These are phyloP conservation scores for Leccinum colubrinum DNA, from an alignment of 1,284 basidiomycete species.

Conservation along the genomic window DNA sequence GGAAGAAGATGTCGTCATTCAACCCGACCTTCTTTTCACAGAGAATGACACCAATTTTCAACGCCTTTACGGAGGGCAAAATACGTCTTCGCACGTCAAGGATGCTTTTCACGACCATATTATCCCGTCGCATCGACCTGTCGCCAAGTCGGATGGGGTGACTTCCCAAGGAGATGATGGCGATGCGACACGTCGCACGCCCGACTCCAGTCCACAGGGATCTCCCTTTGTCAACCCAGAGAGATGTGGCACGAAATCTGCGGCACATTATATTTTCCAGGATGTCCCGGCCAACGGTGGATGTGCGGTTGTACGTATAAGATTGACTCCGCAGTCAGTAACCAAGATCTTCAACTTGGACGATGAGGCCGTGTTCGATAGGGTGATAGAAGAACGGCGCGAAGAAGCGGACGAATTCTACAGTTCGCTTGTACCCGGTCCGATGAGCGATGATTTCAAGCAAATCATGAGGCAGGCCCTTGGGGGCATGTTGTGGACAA, in stretches of 20 bases:
- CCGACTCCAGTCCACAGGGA: conserved; percentile 42
- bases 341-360: conserved; percentile 78
- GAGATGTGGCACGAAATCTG: conserved; percentile 88
- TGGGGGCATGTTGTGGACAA: conserved; percentile 98
- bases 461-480: conserved; percentile 98
- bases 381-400: conserved; percentile 83
- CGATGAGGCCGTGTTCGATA: conserved; percentile 91
- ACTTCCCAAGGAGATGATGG: conserved; percentile 34
- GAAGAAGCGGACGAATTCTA: conserved; percentile 98
- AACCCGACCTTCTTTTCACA: conserved; percentile 87
- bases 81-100: conserved; percentile 85
- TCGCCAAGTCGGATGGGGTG: conserved; percentile 31
- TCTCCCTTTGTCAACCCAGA: conserved; percentile 82
- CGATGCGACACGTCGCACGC: conserved; percentile 32
- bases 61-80: conserved; percentile 87
- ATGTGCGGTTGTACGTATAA: conserved; percentile 93
- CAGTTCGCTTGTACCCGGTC: conserved; percentile 72
- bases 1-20: conserved; percentile 68
- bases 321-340: conserved; percentile 80
- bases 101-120: conserved; percentile 99
- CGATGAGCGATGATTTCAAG: conserved; percentile 88
- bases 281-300: conserved; percentile 90
- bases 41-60: conserved; percentile 98
- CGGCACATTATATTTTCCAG: conserved; percentile 87
- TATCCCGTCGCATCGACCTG: conserved; percentile 76